Percentiles rank a stretch among this genome's conserved stretches.
These are phyloP conservation scores for Coemansia sp. DNA, from an alignment of 192 early-diverging fungal species.

Conservation along the genomic window DNA sequence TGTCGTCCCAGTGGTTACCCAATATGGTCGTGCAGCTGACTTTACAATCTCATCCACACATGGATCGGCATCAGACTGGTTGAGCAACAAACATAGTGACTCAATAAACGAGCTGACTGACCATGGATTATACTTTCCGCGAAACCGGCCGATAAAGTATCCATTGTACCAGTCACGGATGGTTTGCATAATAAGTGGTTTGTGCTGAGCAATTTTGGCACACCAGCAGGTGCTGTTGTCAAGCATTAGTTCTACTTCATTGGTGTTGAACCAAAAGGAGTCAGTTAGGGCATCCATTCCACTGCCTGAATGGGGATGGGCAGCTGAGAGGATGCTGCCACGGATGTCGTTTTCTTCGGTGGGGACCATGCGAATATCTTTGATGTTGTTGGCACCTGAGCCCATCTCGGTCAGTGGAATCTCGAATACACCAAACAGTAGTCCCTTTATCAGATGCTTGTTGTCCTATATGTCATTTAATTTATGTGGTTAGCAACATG, in stretches of 20 bases:
- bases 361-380: constrained; percentile 38
- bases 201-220: constrained; percentile 14
- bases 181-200: constrained; percentile 16
- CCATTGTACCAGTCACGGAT: constrained; percentile 33
- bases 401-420: constrained; percentile 41
- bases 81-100: constrained; percentile 14
- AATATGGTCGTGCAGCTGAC: constrained; percentile 19
- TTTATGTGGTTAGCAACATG: not conserved
- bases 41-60: constrained; percentile 1
- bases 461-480: constrained; percentile 19
- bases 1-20: constrained; percentile 29
- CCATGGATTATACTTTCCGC: constrained; percentile 52
- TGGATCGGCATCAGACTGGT: not conserved
- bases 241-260: constrained; percentile 31
- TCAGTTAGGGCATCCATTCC: constrained; percentile 31
- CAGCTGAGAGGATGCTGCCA: constrained; percentile 16
- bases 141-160: constrained; percentile 38
- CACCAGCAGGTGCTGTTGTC: constrained; percentile 22
- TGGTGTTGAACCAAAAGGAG: constrained; percentile 39
- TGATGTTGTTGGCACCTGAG: constrained; percentile 40
- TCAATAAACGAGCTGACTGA: constrained; percentile 45
- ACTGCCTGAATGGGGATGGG: constrained; percentile 24
- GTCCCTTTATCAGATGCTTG: constrained; percentile 22
- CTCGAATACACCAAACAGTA: constrained; percentile 39
- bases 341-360: constrained; percentile 34